Conservation (phyloP, 352 stramenopile species). For the Globisporangium orthogonon region DNA sequence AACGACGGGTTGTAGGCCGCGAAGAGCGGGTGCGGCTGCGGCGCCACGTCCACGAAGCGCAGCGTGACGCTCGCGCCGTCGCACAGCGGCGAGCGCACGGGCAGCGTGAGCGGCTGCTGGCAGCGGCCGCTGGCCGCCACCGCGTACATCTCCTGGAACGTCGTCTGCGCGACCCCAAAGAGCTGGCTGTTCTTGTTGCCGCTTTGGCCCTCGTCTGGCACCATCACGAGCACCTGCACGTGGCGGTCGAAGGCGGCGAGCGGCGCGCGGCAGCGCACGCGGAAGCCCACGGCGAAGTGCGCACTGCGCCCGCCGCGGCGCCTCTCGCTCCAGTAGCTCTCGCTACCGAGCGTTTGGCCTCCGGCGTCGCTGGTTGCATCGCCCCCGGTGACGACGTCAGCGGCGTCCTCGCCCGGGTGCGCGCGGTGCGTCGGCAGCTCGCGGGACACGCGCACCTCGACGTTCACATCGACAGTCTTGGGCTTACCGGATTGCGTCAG, state of each 20-base stretch:
- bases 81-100: constrained; percentile 52
- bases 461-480: constrained; percentile 61
- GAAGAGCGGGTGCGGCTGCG: constrained; percentile 46
- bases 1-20: constrained; percentile 43
- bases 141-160: constrained; percentile 71
- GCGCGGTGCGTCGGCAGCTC: constrained; percentile 30
- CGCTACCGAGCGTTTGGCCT: constrained; percentile 24
- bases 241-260: constrained; percentile 48
- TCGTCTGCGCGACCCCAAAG: constrained; percentile 69
- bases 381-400: not conserved
- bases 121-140: constrained; percentile 54
- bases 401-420: not conserved
- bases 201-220: constrained; percentile 58
- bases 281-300: constrained; percentile 64
- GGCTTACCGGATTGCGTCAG: constrained; percentile 30
- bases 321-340: constrained; percentile 70
- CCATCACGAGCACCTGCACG: constrained; percentile 72
- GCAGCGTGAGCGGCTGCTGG: constrained; percentile 56
- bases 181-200: constrained; percentile 60
- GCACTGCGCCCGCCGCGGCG: constrained; percentile 47
- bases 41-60: constrained; percentile 42
- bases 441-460: constrained; percentile 53
- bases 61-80: constrained; percentile 61
- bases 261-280: constrained; percentile 35
- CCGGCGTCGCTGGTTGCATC: not conserved